Evolutionary conservation across 768 basidiomycete genomes (phyloP).

Genomic region (Boletus speciosus): DNA sequence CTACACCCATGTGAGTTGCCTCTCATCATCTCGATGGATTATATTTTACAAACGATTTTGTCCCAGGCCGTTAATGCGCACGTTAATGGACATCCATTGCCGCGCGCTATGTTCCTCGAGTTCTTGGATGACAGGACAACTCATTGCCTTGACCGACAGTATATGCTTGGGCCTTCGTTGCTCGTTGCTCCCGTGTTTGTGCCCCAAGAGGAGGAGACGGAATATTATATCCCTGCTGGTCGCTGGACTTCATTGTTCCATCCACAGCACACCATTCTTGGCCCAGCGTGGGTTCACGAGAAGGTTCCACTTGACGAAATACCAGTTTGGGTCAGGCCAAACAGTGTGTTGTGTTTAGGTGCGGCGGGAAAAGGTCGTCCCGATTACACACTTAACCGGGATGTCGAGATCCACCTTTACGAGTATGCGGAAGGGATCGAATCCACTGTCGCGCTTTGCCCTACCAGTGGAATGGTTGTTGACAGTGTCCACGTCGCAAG

Average conservation of each 20-base stretch:
- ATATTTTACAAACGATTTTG: not conserved
- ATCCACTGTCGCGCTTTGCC: constrained; percentile 16
- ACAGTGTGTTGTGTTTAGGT: constrained; percentile 43
- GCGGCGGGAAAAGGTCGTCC: constrained; percentile 46
- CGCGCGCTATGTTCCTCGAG: constrained; percentile 66
- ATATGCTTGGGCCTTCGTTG: constrained; percentile 55
- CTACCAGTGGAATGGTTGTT: not conserved
- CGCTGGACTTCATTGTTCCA: constrained; percentile 61
- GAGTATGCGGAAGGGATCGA: constrained; percentile 43
- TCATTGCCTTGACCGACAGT: constrained; percentile 58
- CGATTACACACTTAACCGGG: constrained; percentile 36
- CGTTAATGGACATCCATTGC: constrained; percentile 51
- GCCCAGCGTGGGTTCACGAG: constrained; percentile 62
- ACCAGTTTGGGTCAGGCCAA: constrained; percentile 63
- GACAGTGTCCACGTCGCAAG: constrained; percentile 11
- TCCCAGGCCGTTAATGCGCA: constrained; percentile 50
- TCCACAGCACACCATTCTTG: constrained; percentile 48
- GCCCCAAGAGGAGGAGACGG: constrained; percentile 47
- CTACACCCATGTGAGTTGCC: constrained; percentile 45
- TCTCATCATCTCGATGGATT: not conserved
- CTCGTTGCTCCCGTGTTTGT: constrained; percentile 64
- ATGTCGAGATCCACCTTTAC: constrained; percentile 52
- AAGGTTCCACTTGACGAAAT: constrained; percentile 60
- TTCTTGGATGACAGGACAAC: constrained; percentile 58
- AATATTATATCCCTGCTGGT: constrained; percentile 61